These are phyloP conservation scores for Kwoniella shandongensis DNA, from an alignment of 768 basidiomycete species.

Conservation along the genomic window DNA sequence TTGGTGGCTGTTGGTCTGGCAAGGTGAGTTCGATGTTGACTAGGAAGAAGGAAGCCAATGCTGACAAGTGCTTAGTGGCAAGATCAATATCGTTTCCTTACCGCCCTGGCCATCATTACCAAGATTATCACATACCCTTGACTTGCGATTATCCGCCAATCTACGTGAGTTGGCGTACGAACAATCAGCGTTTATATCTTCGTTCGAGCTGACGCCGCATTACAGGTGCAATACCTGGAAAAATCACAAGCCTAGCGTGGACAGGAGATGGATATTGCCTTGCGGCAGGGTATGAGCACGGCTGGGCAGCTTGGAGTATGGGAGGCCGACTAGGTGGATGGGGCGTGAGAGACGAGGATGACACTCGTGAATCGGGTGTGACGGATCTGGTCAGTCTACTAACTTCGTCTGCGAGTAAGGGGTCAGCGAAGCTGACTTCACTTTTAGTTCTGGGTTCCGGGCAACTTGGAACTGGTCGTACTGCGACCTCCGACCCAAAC, in stretches of 20 bases:
- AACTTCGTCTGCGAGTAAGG: not conserved
- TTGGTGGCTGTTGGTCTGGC: conserved; percentile 75
- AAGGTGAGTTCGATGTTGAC: conserved; percentile 57
- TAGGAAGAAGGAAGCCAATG: not conserved
- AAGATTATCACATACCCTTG: conserved; percentile 64
- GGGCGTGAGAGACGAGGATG: conserved; percentile 68
- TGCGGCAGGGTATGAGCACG: conserved; percentile 84
- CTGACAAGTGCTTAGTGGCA: conserved; percentile 58
- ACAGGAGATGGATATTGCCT: conserved; percentile 93
- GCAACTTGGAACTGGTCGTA: conserved; percentile 83
- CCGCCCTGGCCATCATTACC: conserved; percentile 64
- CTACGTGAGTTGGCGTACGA: conserved; percentile 24
- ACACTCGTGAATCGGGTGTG: conserved; percentile 73
- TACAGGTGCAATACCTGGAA: conserved; percentile 36
- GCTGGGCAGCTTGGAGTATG: conserved; percentile 88
- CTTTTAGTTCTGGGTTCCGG: conserved; percentile 84
- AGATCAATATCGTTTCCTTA: conserved; percentile 67
- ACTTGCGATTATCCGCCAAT: conserved; percentile 31
- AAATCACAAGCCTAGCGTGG: conserved; percentile 68
- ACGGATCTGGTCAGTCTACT: conserved; percentile 65
- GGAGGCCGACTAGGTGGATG: conserved; percentile 83
- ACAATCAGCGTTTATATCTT: not conserved
- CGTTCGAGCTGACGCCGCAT: not conserved
- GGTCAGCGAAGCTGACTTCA: not conserved
- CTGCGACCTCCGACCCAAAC: conserved; percentile 56